Percentiles rank a stretch among this genome's conserved stretches.
Evolutionary conservation across 2,329 filamentous ascomycete genomes (phyloP).

Genomic region (Neopestalotiopsis clavispora): DNA sequence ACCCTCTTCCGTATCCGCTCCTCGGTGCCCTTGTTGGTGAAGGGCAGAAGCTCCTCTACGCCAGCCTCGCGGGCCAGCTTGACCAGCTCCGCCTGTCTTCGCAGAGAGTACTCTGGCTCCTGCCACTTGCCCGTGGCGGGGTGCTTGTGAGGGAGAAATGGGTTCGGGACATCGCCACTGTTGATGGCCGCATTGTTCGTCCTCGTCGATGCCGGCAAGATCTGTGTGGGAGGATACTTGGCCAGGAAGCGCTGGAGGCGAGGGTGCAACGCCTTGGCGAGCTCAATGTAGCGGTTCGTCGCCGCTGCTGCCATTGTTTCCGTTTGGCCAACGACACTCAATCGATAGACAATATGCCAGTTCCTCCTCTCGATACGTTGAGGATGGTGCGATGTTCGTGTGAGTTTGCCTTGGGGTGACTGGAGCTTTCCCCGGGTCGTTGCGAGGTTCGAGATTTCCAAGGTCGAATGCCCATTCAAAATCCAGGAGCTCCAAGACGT

Average conservation of each 20-base stretch:
- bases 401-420: neutral
- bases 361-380: neutral
- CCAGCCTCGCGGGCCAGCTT: slow-evolving; percentile 81
- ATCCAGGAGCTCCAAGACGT: slow-evolving; percentile 6
- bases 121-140: slow-evolving; percentile 82
- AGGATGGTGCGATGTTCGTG: neutral
- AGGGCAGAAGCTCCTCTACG: slow-evolving; percentile 80
- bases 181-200: slow-evolving; percentile 35
- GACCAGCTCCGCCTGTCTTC: slow-evolving; percentile 88
- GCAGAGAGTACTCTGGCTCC: slow-evolving; percentile 79
- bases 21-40: slow-evolving; percentile 76
- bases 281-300: slow-evolving; percentile 48
- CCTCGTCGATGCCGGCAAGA: slow-evolving; percentile 49
- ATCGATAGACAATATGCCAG: neutral
- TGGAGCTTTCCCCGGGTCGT: neutral
- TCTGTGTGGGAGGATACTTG: slow-evolving; percentile 78
- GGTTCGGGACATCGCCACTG: slow-evolving; percentile 59
- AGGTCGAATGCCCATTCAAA: neutral
- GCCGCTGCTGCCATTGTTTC: slow-evolving; percentile 23
- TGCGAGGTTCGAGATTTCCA: neutral
- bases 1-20: slow-evolving; percentile 72
- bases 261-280: slow-evolving; percentile 76
- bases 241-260: slow-evolving; percentile 87
- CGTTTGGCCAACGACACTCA: too few relatives aligned
- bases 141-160: slow-evolving; percentile 82